A percentile compares a stretch with the other conserved stretches of the same genome.
Evolutionary conservation across 78 protist species (phyloP).

Genomic region (Cavenderia fasciculata): DNA sequence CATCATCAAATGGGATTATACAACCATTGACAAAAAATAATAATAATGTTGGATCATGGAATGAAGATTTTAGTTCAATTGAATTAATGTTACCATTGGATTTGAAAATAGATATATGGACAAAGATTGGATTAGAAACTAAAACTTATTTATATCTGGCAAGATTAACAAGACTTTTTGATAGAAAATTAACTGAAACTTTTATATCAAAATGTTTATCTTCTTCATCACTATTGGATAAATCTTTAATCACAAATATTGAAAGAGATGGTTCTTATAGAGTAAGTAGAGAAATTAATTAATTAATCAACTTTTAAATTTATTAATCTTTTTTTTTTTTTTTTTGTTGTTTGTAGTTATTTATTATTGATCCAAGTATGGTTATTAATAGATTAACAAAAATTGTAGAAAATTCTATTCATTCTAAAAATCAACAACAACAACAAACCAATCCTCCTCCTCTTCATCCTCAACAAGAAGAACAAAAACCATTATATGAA

Average conservation of each 20-base stretch:
- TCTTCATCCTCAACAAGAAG: neutral
- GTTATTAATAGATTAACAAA: neutral
- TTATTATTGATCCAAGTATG: neutral
- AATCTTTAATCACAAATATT: neutral
- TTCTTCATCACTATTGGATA: neutral
- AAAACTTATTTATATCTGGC: constrained; percentile 60
- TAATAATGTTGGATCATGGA: too few species aligned
- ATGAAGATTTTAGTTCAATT: too few species aligned
- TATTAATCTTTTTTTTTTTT: too few species aligned
- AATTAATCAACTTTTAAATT: too few species aligned
- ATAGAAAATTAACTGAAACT: constrained; percentile 22
- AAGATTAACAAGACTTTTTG: constrained; percentile 43
- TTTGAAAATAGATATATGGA: neutral
- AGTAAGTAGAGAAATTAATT: neutral
- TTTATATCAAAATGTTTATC: constrained; percentile 1
- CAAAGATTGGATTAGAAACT: constrained; percentile 7
- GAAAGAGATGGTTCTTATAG: neutral
- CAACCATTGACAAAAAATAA: neutral
- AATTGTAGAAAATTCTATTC: neutral
- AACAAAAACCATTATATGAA: neutral
- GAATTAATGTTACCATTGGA: constrained; percentile 1
- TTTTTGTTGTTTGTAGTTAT: too few species aligned
- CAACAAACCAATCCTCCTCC: neutral
- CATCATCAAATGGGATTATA: neutral
- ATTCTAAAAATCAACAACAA: neutral